Conservation (phyloP, 192 early-diverging fungal genomes). For the Lunasporangiospora selenospora region DNA sequence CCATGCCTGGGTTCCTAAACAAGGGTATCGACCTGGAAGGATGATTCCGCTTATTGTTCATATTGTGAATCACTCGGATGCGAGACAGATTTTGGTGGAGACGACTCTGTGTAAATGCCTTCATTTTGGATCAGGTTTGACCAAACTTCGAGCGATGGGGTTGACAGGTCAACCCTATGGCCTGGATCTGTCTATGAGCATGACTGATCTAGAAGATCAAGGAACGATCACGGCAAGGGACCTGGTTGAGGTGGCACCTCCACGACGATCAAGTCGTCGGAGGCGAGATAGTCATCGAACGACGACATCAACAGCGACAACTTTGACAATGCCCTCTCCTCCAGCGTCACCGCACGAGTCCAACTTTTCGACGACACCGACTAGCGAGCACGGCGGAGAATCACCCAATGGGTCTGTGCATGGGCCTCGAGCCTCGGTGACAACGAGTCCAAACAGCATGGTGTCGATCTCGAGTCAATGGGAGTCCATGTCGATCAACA, state of each 20-base stretch:
- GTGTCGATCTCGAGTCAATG: slow-evolving; percentile 40
- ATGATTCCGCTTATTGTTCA: slow-evolving; percentile 41
- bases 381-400: slow-evolving; percentile 27
- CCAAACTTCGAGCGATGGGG: slow-evolving; percentile 31
- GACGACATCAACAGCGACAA: neutral
- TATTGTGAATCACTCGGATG: slow-evolving; percentile 47
- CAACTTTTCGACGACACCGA: slow-evolving; percentile 12
- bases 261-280: slow-evolving; percentile 1
- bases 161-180: slow-evolving; percentile 18
- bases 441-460: slow-evolving; percentile 36
- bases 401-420: slow-evolving; percentile 29
- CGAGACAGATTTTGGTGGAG: slow-evolving; percentile 32
- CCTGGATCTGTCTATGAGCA: slow-evolving; percentile 28
- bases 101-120: slow-evolving; percentile 39
- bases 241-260: slow-evolving; percentile 2
- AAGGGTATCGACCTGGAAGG: slow-evolving; percentile 41
- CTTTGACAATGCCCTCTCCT: slow-evolving; percentile 19
- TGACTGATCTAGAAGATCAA: too few relatives aligned
- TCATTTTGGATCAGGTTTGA: slow-evolving; percentile 35
- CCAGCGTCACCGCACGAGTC: slow-evolving; percentile 35
- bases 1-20: slow-evolving; percentile 41
- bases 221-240: neutral
- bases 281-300: too few relatives aligned
- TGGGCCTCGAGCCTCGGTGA: neutral
- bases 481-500: slow-evolving; percentile 23